Percentiles rank a stretch among this genome's conserved stretches.
Conservation (phyloP, 805 yeast genomes). For the Kodamaea restingae region DNA sequence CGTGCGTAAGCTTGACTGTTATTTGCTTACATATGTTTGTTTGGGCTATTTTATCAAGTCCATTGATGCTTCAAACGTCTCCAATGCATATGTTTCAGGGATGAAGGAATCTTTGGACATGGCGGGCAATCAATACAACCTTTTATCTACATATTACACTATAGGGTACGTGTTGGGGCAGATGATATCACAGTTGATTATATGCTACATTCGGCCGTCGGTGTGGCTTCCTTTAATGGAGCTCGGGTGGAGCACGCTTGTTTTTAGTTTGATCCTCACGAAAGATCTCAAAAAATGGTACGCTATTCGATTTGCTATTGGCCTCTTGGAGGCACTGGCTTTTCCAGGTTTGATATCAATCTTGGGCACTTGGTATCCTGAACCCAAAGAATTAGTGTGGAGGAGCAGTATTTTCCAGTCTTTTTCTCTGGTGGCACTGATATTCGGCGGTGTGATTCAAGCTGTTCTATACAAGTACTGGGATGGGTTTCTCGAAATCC, state of each 20-base stretch:
- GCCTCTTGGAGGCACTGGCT: slow-evolving; percentile 23
- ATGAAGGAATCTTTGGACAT: slow-evolving; percentile 15
- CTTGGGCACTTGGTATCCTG: slow-evolving; percentile 20
- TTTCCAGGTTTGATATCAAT: slow-evolving; percentile 14
- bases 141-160: slow-evolving; percentile 9
- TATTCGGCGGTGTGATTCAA: slow-evolving; percentile 19
- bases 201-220: slow-evolving; percentile 25
- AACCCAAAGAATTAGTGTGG: slow-evolving; percentile 18
- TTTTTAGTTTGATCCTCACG: slow-evolving; percentile 30
- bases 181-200: slow-evolving; percentile 11
- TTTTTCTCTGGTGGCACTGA: slow-evolving; percentile 11
- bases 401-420: slow-evolving; percentile 13
- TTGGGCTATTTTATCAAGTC: slow-evolving; percentile 19
- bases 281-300: slow-evolving; percentile 14
- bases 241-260: slow-evolving; percentile 33
- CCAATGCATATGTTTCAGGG: slow-evolving; percentile 21
- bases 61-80: slow-evolving; percentile 19
- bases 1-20: slow-evolving; percentile 5
- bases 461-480: slow-evolving; percentile 18
- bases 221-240: slow-evolving; percentile 31
- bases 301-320: slow-evolving; percentile 20
- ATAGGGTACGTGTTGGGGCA: slow-evolving; percentile 14
- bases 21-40: slow-evolving; percentile 7
- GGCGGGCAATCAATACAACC: slow-evolving; percentile 15
- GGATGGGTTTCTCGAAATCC: slow-evolving; percentile 36